Conservation (phyloP, 164 flowering plant genomes). For the Akebia trifoliata region DNA sequence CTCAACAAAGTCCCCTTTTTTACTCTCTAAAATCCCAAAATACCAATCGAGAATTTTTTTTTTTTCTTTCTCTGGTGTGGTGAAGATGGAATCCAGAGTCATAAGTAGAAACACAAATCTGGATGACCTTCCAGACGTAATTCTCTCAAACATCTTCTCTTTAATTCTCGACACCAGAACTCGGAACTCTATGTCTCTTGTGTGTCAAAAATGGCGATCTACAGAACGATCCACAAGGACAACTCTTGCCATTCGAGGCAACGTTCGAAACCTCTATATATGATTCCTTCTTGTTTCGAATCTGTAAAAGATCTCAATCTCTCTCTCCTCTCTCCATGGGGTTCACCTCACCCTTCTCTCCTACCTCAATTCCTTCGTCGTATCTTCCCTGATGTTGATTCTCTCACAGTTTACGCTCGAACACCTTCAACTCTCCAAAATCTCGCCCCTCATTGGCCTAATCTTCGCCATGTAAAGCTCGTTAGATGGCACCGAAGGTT, state of each 20-base stretch:
- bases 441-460: slow-evolving; percentile 50
- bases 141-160: slow-evolving; percentile 51
- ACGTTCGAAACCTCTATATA: slow-evolving; percentile 56
- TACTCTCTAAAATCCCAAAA: too few relatives aligned
- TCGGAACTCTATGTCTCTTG: slow-evolving; percentile 69
- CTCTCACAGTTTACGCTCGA: slow-evolving; percentile 64
- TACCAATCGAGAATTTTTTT: too few relatives aligned
- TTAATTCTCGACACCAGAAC: slow-evolving; percentile 41
- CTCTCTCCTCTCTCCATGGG: slow-evolving; percentile 86
- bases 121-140: slow-evolving; percentile 72
- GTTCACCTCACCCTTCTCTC: slow-evolving; percentile 35
- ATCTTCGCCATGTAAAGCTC: slow-evolving; percentile 47
- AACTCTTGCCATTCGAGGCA: slow-evolving; percentile 71
- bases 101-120: slow-evolving; percentile 17
- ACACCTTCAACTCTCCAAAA: slow-evolving; percentile 36
- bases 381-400: slow-evolving; percentile 52
- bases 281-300: slow-evolving; percentile 56
- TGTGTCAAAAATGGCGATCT: slow-evolving; percentile 46
- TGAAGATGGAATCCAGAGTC: too few relatives aligned
- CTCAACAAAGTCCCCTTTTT: too few relatives aligned
- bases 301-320: slow-evolving; percentile 59
- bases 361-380: slow-evolving; percentile 48
- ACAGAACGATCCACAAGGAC: slow-evolving; percentile 68
- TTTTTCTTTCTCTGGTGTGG: too few relatives aligned
- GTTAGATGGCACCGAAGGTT: slow-evolving; percentile 87